Evolutionary conservation across 2,329 filamentous ascomycete genomes (phyloP).

Genomic region (Colletotrichum coccodes): DNA sequence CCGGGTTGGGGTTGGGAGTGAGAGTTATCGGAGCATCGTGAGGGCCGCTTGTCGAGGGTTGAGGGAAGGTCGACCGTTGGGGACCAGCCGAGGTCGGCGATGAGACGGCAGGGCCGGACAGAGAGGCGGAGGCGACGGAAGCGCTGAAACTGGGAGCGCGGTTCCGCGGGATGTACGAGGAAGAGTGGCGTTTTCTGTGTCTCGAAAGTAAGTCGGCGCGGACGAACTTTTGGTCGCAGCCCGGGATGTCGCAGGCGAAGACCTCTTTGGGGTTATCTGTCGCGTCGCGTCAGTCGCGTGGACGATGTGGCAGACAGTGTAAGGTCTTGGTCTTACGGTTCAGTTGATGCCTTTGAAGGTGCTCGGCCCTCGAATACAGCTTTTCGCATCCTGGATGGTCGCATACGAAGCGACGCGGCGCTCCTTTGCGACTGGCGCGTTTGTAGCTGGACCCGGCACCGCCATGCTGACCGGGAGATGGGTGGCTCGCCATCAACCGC

Average conservation of each 20-base stretch:
- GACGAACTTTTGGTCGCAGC: conserved; percentile 81
- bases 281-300: conserved; percentile 4
- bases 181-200: conserved; percentile 73
- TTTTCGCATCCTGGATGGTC: conserved; percentile 79
- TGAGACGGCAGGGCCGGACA: conserved; percentile 2
- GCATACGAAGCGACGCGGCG: conserved; percentile 67
- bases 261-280: conserved; percentile 83
- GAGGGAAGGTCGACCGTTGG: conserved; percentile 28
- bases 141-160: conserved; percentile 59
- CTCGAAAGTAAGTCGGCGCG: conserved; percentile 80
- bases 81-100: conserved; percentile 36
- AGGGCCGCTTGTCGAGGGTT: conserved; percentile 47
- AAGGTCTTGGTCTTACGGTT: conserved; percentile 63
- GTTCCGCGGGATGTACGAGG: conserved; percentile 61
- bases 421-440: conserved; percentile 62
- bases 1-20: conserved; percentile 50
- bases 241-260: conserved; percentile 79
- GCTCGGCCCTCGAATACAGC: conserved; percentile 82
- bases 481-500: conserved; percentile 19
- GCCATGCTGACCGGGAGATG: conserved; percentile 18
- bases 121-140: conserved; percentile 35
- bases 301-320: background rate
- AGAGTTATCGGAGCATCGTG: conserved; percentile 59
- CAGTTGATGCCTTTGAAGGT: conserved; percentile 83
- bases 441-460: conserved; percentile 49